These are phyloP conservation scores for Stagonosporopsis chrysanthemi DNA, from an alignment of 2,329 filamentous ascomycete species.

Conservation along the genomic window DNA sequence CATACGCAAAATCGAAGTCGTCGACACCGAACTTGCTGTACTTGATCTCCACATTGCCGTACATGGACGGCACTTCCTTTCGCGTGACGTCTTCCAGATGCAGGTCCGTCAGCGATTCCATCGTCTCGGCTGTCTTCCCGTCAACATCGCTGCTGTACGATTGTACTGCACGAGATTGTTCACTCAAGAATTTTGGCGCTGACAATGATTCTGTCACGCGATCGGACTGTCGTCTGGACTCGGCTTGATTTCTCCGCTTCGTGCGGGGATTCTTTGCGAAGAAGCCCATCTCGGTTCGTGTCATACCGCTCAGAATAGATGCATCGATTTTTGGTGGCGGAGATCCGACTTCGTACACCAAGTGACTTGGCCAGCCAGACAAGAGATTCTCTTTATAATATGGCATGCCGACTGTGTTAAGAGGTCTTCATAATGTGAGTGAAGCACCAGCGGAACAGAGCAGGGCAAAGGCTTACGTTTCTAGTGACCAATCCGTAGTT, in stretches of 20 bases:
- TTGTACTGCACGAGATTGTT: constrained; percentile 78
- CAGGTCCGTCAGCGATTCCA: constrained; percentile 71
- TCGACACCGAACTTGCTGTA: constrained; percentile 99
- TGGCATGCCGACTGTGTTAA: constrained; percentile 88
- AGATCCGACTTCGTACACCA: constrained; percentile 84
- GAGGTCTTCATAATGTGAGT: constrained; percentile 62
- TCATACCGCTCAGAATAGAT: constrained; percentile 72
- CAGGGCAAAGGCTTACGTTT: constrained; percentile 60
- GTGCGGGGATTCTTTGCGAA: constrained; percentile 80
- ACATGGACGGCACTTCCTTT: constrained; percentile 85
- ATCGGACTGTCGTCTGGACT: constrained; percentile 72
- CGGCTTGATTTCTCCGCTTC: constrained; percentile 79
- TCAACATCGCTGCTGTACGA: constrained; percentile 38
- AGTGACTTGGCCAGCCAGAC: constrained; percentile 87
- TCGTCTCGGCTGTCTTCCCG: constrained; percentile 58
- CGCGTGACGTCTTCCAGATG: constrained; percentile 76
- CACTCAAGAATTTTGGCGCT: constrained; percentile 93
- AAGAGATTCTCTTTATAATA: constrained; percentile 89
- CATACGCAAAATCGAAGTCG: constrained; percentile 94
- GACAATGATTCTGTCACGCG: constrained; percentile 68
- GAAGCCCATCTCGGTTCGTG: constrained; percentile 75
- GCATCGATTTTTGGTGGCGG: constrained; percentile 79
- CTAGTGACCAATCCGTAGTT: constrained; percentile 72
- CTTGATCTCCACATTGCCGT: constrained; percentile 95
- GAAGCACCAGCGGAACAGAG: constrained; percentile 38